Evolutionary conservation across 2,329 filamentous ascomycete genomes (phyloP).

Genomic region (Gyromitra esculenta): DNA sequence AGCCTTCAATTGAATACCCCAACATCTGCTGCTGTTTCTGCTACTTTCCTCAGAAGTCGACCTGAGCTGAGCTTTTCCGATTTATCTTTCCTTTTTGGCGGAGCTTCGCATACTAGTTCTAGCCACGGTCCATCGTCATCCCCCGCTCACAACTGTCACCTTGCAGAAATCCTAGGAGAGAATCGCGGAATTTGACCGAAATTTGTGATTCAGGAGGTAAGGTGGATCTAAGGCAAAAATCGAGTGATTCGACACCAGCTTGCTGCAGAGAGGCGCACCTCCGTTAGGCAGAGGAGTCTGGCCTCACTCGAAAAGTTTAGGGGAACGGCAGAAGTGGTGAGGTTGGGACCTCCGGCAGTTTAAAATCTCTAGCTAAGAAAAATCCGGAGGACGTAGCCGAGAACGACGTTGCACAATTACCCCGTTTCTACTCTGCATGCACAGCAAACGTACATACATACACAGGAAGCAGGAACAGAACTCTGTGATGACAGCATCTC

Average conservation of each 20-base stretch:
- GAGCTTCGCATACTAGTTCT: slow-evolving; percentile 4
- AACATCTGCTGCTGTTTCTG: slow-evolving; percentile 6
- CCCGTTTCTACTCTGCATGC: slow-evolving; percentile 44
- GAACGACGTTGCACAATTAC: slow-evolving; percentile 44
- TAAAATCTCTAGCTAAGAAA: slow-evolving; percentile 26
- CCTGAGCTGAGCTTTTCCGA: slow-evolving; percentile 34
- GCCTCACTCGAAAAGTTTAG: slow-evolving; percentile 41
- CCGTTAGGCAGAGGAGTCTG: slow-evolving; percentile 32
- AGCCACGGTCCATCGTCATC: not conserved
- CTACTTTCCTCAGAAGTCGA: slow-evolving; percentile 29
- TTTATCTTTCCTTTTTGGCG: slow-evolving; percentile 19
- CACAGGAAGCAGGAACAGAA: slow-evolving; percentile 53
- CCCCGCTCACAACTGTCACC: slow-evolving; percentile 23
- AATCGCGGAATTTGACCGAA: slow-evolving; percentile 35
- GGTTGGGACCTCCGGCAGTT: slow-evolving; percentile 41
- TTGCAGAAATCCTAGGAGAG: slow-evolving; percentile 19
- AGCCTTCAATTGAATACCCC: slow-evolving; percentile 32
- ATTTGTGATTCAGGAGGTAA: slow-evolving; percentile 45
- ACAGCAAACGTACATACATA: slow-evolving; percentile 51
- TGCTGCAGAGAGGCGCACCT: slow-evolving; percentile 42
- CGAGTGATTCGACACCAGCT: slow-evolving; percentile 27
- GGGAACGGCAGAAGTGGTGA: slow-evolving; percentile 44
- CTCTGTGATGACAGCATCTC: slow-evolving; percentile 39
- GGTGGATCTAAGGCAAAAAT: slow-evolving; percentile 16
- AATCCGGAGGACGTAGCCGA: slow-evolving; percentile 48